A percentile compares a stretch with the other conserved stretches of the same genome.
Conservation (phyloP, 208 protist genomes). For the Tritrichomonas foetus region DNA sequence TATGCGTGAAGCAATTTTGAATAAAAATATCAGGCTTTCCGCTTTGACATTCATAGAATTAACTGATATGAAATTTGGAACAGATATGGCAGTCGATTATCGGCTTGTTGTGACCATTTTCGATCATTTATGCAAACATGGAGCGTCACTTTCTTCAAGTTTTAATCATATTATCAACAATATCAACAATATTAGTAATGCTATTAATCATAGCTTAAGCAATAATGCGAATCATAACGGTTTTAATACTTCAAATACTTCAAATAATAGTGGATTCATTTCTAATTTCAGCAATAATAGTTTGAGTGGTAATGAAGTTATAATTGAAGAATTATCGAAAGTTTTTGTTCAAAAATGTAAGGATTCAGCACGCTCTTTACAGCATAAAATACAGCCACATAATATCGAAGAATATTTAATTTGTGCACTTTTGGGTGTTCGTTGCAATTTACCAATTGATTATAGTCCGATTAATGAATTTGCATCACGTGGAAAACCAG, state of each 20-base stretch:
- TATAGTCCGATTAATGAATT: background rate
- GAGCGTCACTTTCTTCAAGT: too few species aligned
- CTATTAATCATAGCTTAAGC: too few species aligned
- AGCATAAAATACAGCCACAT: background rate
- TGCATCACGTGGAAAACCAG: background rate
- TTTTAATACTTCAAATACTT: too few species aligned
- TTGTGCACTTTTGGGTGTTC: background rate
- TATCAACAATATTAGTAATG: background rate
- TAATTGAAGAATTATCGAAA: background rate
- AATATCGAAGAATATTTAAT: background rate
- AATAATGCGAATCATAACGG: too few species aligned
- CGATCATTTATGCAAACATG: background rate
- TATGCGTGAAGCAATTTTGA: background rate
- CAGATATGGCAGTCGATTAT: background rate
- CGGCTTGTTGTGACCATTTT: background rate
- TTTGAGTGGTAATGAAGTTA: too few species aligned
- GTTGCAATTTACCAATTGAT: background rate
- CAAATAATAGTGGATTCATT: too few species aligned
- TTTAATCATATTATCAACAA: background rate
- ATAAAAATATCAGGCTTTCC: background rate
- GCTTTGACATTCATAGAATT: slow-evolving; percentile 35
- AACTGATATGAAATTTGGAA: background rate
- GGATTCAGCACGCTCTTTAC: background rate
- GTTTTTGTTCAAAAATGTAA: background rate
- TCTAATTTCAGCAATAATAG: too few species aligned